phyloP scores from a whole-genome alignment of 129 eudicot genomes.

The Chrysanthemum seticuspe region DNA sequence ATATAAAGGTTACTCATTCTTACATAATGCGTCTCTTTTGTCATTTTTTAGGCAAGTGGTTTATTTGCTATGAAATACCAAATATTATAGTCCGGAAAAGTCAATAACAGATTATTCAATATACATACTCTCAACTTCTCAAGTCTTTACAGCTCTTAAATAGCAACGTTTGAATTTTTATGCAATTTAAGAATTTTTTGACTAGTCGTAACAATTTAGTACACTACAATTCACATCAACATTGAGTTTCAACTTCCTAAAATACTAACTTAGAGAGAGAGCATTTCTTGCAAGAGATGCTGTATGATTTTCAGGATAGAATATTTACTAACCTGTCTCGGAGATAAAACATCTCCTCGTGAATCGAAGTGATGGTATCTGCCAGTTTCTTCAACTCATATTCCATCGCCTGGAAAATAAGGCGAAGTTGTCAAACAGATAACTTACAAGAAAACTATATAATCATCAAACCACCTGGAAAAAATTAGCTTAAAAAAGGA shows the following conservation, averaged over 20 bases:
- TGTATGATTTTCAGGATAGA: not conserved
- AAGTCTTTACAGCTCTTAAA: not conserved
- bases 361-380: conserved; percentile 17
- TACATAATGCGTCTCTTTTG: too few species aligned
- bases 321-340: conserved; percentile 11
- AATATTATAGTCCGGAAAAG: too few species aligned
- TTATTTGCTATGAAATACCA: too few species aligned
- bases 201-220: not conserved
- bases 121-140: too few species aligned
- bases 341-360: conserved; percentile 11
- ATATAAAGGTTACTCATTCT: too few species aligned
- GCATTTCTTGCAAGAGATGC: not conserved
- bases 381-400: conserved; percentile 12
- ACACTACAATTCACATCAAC: not conserved
- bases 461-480: too few species aligned
- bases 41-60: too few species aligned
- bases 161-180: not conserved
- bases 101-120: not conserved
- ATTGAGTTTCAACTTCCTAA: not conserved
- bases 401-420: conserved; percentile 13
- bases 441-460: not conserved
- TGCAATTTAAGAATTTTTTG: not conserved
- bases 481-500: too few species aligned
- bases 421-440: not conserved
- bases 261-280: not conserved